phyloP scores from a whole-genome alignment of 129 eudicot species.

The Scalesia atractyloides region DNA sequence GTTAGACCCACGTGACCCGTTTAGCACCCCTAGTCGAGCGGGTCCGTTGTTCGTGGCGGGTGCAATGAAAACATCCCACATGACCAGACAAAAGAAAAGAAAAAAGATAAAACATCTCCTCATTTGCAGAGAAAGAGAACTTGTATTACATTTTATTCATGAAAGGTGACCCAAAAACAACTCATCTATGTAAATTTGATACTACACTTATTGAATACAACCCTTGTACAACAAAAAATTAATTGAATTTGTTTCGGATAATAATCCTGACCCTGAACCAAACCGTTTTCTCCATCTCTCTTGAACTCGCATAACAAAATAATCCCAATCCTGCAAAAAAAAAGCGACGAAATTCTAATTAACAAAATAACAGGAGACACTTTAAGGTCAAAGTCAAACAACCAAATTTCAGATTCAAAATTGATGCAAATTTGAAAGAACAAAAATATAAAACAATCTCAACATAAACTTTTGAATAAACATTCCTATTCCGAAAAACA shows the following conservation, averaged over 20 bases:
- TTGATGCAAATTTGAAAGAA: neutral
- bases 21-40: too few species aligned
- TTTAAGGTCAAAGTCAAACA: slow-evolving; percentile 14
- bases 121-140: neutral
- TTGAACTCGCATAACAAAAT: slow-evolving; percentile 2
- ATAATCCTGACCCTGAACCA: neutral
- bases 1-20: too few species aligned
- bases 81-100: neutral
- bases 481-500: neutral
- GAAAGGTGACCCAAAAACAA: slow-evolving; percentile 1
- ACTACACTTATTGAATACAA: neutral
- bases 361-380: neutral
- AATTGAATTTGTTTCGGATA: neutral
- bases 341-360: neutral
- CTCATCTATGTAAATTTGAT: neutral
- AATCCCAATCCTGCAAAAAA: slow-evolving; percentile 10
- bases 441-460: too few species aligned
- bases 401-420: neutral
- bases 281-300: neutral
- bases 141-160: slow-evolving; percentile 6
- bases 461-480: neutral
- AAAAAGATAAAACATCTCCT: neutral
- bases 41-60: too few species aligned
- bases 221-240: slow-evolving; percentile 13
- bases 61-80: neutral